Evolutionary conservation across 805 yeast species (phyloP), one percentile per base, ranked within the genome.

Genomic region (Torulaspora delbrueckii): DNA sequence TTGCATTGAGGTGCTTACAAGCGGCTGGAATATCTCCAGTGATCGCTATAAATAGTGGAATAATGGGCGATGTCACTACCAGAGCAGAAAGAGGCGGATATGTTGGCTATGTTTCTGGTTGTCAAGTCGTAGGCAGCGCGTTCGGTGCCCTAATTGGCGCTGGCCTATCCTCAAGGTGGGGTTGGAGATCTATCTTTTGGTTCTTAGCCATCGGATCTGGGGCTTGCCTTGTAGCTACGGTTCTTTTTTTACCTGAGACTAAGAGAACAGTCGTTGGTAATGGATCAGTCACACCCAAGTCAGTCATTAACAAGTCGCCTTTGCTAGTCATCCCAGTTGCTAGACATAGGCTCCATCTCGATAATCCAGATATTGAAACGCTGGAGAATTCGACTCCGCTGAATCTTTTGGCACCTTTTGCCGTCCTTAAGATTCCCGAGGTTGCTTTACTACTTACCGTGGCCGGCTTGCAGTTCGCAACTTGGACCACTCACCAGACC

Each of bases 111-210:
- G 77, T 79, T 1, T 60, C 78, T 13, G 91, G 95, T 0, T 68
- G 81, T 35, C 78, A 82, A 13, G 71, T 84, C 26, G 54, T 84
- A 6, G 95, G 95, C 1, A 83, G 82, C 56, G 88, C 87, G 2
- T 71, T 87, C 51, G 91, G 95, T 8, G 87, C 95, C 0, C 66
- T 89, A n/a, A 67, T 87, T 18, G 86, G 70, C 46, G 75, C 75
- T 7, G 67, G 63, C 0, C 52, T 70, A 18, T 58, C 69, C 2
- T 71, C 77, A 3, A 63, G 69, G 18, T 70, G 73, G 54, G 71
- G 78, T 14, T 88, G 96, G 96, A 72, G 90, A 54, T 78, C 88
- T 0, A 76, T 82, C n/a, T 84, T 85, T 55, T 79, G 87, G 79
- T 85, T 88, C 51, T 64, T 85, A 42, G 79, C 85, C 1, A 80